A percentile compares a stretch with the other conserved stretches of the same genome.
phyloP scores from a whole-genome alignment of 176 grass and related monocot species.

The Zizania latifolia region DNA sequence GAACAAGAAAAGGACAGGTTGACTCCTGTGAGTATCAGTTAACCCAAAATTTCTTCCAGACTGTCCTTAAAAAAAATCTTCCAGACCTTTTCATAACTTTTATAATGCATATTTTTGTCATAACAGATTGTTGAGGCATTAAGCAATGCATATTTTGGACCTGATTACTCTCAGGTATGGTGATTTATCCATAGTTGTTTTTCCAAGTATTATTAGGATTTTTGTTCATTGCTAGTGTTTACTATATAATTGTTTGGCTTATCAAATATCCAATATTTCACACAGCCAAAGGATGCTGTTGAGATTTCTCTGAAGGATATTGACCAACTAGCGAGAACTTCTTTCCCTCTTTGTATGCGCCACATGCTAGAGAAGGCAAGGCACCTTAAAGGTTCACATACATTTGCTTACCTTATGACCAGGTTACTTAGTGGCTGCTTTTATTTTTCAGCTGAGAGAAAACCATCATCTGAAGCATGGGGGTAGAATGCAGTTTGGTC shows the following conservation, averaged over 20 bases:
- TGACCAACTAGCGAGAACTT: conserved; percentile 63
- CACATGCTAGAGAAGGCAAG: conserved; percentile 91
- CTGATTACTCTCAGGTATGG: conserved; percentile 89
- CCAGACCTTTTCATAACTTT: conserved; percentile 3
- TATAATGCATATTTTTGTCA: conserved; percentile 34
- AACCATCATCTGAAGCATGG: conserved; percentile 95
- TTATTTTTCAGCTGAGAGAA: conserved; percentile 69
- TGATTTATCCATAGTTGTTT: background rate
- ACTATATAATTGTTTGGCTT: conserved; percentile 7
- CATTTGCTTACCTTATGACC: conserved; percentile 29
- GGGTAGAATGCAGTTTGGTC: conserved; percentile 92
- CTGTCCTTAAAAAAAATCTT: no score
- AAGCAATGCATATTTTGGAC: conserved; percentile 89
- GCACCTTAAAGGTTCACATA: conserved; percentile 14
- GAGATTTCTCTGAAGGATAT: conserved; percentile 96
- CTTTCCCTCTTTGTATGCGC: conserved; percentile 97
- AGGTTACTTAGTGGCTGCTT: conserved; percentile 21
- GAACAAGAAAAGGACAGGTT: conserved; percentile 90
- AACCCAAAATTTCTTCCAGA: conserved; percentile 15
- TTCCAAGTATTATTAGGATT: background rate
- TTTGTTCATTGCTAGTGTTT: background rate
- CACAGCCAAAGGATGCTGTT: conserved; percentile 59
- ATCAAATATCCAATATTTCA: conserved; percentile 23
- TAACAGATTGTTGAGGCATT: conserved; percentile 93
- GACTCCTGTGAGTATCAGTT: conserved; percentile 69